Evolutionary conservation across 768 basidiomycete species (phyloP), one percentile per base, ranked within the genome.

Genomic region (Suillus alpinus): DNA sequence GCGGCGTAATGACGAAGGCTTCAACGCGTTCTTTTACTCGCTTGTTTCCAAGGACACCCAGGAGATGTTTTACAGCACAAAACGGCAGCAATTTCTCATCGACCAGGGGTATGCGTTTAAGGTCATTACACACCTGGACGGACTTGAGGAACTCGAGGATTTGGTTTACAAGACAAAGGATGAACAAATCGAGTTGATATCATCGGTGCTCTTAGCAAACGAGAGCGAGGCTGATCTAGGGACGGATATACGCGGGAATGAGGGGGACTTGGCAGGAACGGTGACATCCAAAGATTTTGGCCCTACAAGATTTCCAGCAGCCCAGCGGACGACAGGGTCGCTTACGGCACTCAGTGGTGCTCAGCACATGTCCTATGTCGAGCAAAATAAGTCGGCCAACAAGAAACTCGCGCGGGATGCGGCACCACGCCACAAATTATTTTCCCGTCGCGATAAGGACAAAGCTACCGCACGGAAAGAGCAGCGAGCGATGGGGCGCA

Each of bases 71-170:
- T 99, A 98, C 81, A 95, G 93, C 72, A 96, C 97, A 3, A 99
- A 99, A 77, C 87, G 97, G 16, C 97, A 98, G 70, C 95, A 98
- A 70, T 99, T 99, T 78, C 79, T 99, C 66, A 96, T 99, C 69
- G 97, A 99, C 71, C 95, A 98, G 76, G 96, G 97, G 3, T 99
- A 99, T 76, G 92, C 96, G 6, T 99, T 99, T 86, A 98, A 98
- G 76, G 96, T 99, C 57, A 98, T 99, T 76, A 98, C 97, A 2
- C 92, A 95, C 67, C 85, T 99, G 18, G 95, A 98, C 64, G 97
- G 97, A 9, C 80, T 98, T 31, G 89, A 96, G 60, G 80, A 83
- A 46, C 81, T 95, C 65, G 86, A 90, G 4, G 91, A 94, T 69
- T 82, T 98, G 57, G 97, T 98, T 55, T 99, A 96, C 79, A 86